Conservation (phyloP, 306 rosid genomes). For the Gastrolobium bilobum region DNA sequence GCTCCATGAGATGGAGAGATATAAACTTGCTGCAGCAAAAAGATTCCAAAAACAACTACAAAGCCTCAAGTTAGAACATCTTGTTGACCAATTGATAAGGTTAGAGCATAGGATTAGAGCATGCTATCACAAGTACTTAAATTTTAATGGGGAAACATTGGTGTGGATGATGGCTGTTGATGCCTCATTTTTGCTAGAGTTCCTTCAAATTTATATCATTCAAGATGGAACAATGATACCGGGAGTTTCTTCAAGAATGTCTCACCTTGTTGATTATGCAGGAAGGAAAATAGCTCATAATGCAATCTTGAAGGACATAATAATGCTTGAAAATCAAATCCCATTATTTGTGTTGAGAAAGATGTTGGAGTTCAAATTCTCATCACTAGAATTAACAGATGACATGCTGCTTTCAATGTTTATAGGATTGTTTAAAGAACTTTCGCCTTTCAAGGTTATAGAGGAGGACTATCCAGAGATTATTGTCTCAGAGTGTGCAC, state of each 20-base stretch:
- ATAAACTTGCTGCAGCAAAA: conserved; percentile 74
- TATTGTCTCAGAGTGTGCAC: conserved; percentile 60
- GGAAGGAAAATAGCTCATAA: conserved; percentile 69
- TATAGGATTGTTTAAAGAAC: conserved; percentile 60
- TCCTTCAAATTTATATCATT: conserved; percentile 63
- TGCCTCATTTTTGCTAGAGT: conserved; percentile 79
- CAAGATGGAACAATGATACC: conserved; percentile 46
- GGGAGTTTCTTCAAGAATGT: conserved; percentile 73
- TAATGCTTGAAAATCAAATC: conserved; percentile 91
- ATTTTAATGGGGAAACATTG: conserved; percentile 70
- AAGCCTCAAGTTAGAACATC: conserved; percentile 57
- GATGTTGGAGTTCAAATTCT: conserved; percentile 65
- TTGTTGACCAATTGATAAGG: conserved; percentile 68
- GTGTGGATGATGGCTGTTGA: conserved; percentile 88
- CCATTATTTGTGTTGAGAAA: conserved; percentile 83
- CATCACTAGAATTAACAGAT: conserved; percentile 60
- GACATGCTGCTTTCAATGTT: conserved; percentile 65
- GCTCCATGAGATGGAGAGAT: conserved; percentile 77
- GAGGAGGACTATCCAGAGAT: conserved; percentile 50
- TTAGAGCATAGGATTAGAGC: conserved; percentile 64
- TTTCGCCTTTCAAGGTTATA: conserved; percentile 67
- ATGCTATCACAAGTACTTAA: conserved; percentile 76
- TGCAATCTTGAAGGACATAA: conserved; percentile 73
- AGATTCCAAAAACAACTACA: conserved; percentile 66
- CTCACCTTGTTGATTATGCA: conserved; percentile 63